Evolutionary conservation across 108 stramenopile genomes (phyloP), one percentile per base, ranked within the genome.

Genomic region (Nitzschia putrida): DNA sequence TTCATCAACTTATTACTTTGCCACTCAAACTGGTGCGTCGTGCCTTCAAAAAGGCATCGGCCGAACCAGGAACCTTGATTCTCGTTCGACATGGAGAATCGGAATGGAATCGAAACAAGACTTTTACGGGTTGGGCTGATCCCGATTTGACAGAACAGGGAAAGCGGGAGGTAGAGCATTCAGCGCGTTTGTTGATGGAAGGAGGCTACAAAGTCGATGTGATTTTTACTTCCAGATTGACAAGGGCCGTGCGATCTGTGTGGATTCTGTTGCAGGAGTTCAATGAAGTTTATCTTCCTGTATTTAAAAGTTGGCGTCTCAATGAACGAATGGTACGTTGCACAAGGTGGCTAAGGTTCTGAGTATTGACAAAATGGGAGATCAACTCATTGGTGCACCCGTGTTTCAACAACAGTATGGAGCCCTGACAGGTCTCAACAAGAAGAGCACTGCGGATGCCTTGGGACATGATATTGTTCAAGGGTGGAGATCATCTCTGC

Each of bases 271-370:
- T 97, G 40, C 83, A 85, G 43, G 96, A 95, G 69, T 60, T 97
- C 56, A 87, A 91, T 60, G 79, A 88, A 80, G 89, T 96, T 5
- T 89, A 97, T 81, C 69, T 93, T 20, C 98, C 98, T 8, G 92
- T 95, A 3, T 89, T 91, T 64, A 92, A 94, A 71, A 80, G 82
- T 49, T 98, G 96, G 96, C 86, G 96, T 29, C 78, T 98, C 37
- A 97, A 98, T 70, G 97, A 97, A 68, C 79, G 97, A 16, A 77
- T 73, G 72, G 61, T 63, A 47, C 9, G 44, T 26, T 22, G 29
- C 3, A n/a, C 16, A 5, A 61, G 39, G 34, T 39, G 3, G 38
- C 2, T 5, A 2, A 56, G 25, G 3, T 34, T 34, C 4, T 34
- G 29, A 34, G 29, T 3, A 34, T 34, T n/a, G n/a, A n/a, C n/a